These are phyloP conservation scores for Agaricales sp. DNA, from an alignment of 1,284 basidiomycete genomes.

Conservation along the genomic window DNA sequence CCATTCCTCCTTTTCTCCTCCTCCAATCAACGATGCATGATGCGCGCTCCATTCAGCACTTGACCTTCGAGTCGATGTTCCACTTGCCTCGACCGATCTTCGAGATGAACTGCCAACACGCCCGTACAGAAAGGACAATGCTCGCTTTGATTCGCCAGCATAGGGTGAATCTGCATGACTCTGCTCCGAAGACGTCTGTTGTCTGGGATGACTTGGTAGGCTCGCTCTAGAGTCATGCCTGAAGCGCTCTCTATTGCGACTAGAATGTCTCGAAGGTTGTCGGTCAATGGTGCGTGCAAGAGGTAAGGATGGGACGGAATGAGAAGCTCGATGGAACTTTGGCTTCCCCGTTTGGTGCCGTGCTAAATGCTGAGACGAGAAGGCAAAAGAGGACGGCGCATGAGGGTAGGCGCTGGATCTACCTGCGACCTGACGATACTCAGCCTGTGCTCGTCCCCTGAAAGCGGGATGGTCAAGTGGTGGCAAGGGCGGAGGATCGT, in stretches of 20 bases:
- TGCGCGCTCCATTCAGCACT: conserved; percentile 32
- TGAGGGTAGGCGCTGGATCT: too few relatives aligned
- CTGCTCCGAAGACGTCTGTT: not conserved
- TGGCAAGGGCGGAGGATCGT: not conserved
- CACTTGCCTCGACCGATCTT: conserved; percentile 15
- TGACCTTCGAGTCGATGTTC: conserved; percentile 13
- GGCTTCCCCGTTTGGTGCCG: too few relatives aligned
- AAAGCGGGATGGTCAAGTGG: conserved; percentile 3
- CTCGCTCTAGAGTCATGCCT: not conserved
- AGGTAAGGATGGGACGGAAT: not conserved
- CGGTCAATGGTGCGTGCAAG: not conserved
- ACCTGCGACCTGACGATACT: too few relatives aligned
- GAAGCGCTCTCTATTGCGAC: not conserved
- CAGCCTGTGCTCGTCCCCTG: conserved; percentile 10
- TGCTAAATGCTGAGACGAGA: too few relatives aligned
- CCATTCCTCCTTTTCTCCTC: conserved; percentile 24
- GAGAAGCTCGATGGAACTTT: not conserved
- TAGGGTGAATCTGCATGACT: not conserved
- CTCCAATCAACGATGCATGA: conserved; percentile 25
- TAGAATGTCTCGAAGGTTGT: not conserved
- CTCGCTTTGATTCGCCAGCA: too few relatives aligned
- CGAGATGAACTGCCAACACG: too few relatives aligned
- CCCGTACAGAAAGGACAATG: too few relatives aligned
- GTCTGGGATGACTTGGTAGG: not conserved
- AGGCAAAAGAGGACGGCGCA: too few relatives aligned